Base-by-base conservation (phyloP, 768 basidiomycete genomes). In the Trametes meyenii region DNA sequence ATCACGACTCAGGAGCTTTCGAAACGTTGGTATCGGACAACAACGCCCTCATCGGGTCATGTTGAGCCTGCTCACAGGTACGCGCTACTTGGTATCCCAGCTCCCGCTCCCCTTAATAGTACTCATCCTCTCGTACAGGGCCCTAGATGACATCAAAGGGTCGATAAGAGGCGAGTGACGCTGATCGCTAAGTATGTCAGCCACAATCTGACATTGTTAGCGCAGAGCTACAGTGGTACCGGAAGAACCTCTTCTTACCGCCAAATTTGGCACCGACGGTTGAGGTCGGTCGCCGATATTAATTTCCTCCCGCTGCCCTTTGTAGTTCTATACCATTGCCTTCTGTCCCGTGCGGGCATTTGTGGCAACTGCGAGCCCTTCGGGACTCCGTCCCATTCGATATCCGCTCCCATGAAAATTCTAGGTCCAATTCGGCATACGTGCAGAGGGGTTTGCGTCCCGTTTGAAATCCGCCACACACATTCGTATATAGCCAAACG, bases 221-320 rank as follows among this genome's bases (percentile, higher is more conserved):
- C 35, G 11, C 67, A 93, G 92, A 96, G 70, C 78, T 96, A 44
- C 73, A 85, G 64, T 94, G 87, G 85, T 96, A 94, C 67, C 83
- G 88, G 60, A 75, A 85, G 50, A 86, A 88, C 67, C 81, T 94
- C 55, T 96, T 96, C 70, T 16, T 63, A 33, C 55, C 62, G 5
- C 55, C 59, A 33, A 55, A 35, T 17, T 24, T 64, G 49, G 62
- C 58, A 16, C 62, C 62, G 1, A n/a, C n/a, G 5, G 43, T 63
- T 23, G 57, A 63, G 51, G 33, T 58, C 5, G 61, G 61, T 13
- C 61, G 61, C 26, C 61, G 61, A 0, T 62, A 58, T 33, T 62
- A 50, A 56, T 8, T 11, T 42, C 14, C 33, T 8, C 19, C 17
- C 21, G 14, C 17, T 8, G 8, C 29, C 29, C 29, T 8, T 33